These are phyloP conservation scores for Cryptosporidium felis DNA, from an alignment of 169 alveolate genomes.

Conservation along the genomic window DNA sequence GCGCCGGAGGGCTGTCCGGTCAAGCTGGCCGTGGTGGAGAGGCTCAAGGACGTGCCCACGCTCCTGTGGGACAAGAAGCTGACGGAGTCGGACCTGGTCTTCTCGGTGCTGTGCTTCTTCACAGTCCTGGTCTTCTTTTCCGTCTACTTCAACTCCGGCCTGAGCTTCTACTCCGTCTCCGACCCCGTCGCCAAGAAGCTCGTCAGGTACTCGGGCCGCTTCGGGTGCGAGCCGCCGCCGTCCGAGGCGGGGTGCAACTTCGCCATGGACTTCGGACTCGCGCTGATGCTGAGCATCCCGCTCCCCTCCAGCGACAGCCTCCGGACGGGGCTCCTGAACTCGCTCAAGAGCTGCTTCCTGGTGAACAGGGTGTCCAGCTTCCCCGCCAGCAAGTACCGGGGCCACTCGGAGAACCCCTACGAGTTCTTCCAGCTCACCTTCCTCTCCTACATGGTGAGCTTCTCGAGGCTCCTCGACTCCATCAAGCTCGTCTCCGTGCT, in stretches of 20 bases:
- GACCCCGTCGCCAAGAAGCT: background rate
- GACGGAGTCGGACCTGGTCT: slow-evolving; percentile 7
- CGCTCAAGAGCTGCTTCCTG: slow-evolving; percentile 33
- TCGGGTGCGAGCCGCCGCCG: background rate
- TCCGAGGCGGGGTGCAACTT: slow-evolving; percentile 29
- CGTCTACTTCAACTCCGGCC: slow-evolving; percentile 12
- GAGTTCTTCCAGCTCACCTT: background rate
- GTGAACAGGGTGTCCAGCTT: slow-evolving; percentile 13
- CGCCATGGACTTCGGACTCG: slow-evolving; percentile 30
- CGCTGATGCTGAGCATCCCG: slow-evolving; percentile 20
- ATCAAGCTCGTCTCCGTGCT: slow-evolving; percentile 1
- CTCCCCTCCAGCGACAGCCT: background rate
- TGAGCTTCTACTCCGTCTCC: background rate
- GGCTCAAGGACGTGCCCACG: background rate
- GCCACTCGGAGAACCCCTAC: background rate
- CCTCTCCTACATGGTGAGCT: background rate
- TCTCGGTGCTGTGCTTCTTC: background rate
- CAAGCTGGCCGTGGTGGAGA: slow-evolving; percentile 7
- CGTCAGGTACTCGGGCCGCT: background rate
- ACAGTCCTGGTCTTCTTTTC: background rate
- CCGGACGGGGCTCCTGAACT: slow-evolving; percentile 1
- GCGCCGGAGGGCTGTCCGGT: background rate
- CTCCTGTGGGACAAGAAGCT: slow-evolving; percentile 53
- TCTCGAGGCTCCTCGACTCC: background rate
- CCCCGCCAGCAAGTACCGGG: background rate